These are phyloP conservation scores for Nigrograna mackinnonii DNA, from an alignment of 2,329 filamentous ascomycete genomes.

Conservation along the genomic window DNA sequence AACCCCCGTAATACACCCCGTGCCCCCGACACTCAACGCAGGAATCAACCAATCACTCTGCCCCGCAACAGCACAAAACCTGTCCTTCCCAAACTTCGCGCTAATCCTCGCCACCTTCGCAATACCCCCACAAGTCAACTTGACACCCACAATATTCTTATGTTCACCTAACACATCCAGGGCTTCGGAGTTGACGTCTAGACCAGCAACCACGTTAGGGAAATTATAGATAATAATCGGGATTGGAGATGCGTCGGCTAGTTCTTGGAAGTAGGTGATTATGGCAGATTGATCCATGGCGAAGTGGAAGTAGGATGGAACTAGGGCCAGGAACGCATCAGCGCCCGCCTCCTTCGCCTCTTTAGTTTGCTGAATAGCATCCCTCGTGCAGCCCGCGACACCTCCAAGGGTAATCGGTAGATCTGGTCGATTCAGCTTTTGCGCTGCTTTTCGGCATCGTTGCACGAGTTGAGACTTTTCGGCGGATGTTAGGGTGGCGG, in stretches of 20 bases:
- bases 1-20: conserved; percentile 65
- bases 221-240: conserved; percentile 54
- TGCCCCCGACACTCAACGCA: conserved; percentile 60
- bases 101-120: conserved; percentile 47
- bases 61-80: conserved; percentile 46
- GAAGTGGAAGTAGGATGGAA: conserved; percentile 46
- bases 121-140: conserved; percentile 43
- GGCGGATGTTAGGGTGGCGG: conserved; percentile 41
- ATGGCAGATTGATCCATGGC: conserved; percentile 42
- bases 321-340: conserved; percentile 42
- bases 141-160: conserved; percentile 41
- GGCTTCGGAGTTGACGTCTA: conserved; percentile 49
- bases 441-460: conserved; percentile 41
- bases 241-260: conserved; percentile 43
- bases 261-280: conserved; percentile 38
- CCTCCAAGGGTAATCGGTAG: conserved; percentile 48
- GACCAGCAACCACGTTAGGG: conserved; percentile 46
- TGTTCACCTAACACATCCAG: conserved; percentile 39
- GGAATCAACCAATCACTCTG: conserved; percentile 56
- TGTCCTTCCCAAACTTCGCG: conserved; percentile 37
- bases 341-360: conserved; percentile 43
- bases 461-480: conserved; percentile 47
- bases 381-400: conserved; percentile 43
- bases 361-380: conserved; percentile 44
- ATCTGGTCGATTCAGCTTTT: conserved; percentile 32